These are phyloP conservation scores for Dryas octopetala DNA, from an alignment of 306 rosid species.

Conservation along the genomic window DNA sequence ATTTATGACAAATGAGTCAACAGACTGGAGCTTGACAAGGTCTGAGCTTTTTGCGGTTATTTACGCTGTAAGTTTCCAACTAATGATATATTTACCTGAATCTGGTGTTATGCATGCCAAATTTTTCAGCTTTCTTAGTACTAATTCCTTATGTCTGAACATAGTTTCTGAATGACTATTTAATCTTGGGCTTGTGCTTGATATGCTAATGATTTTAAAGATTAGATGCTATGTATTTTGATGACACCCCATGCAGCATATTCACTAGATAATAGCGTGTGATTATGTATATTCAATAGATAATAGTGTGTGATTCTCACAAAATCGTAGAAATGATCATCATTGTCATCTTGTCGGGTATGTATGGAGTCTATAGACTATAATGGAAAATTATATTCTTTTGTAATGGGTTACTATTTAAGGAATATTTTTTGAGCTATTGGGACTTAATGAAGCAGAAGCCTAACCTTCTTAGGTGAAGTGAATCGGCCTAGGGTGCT, in stretches of 20 bases:
- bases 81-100: not conserved
- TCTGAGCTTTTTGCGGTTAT: conserved; percentile 79
- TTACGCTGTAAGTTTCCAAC: conserved; percentile 65
- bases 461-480: not conserved
- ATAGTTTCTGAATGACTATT: not conserved
- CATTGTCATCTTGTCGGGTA: not conserved
- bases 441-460: not conserved
- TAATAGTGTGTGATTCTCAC: not conserved
- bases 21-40: conserved; percentile 66
- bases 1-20: conserved; percentile 53
- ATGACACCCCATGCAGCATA: not conserved
- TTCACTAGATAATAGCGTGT: not conserved
- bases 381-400: no score
- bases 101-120: not conserved
- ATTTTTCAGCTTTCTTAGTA: conserved; percentile 11
- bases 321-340: not conserved
- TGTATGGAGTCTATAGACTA: not conserved
- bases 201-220: not conserved
- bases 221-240: not conserved
- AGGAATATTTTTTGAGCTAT: not conserved
- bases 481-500: not conserved
- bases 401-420: no score
- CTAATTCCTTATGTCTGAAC: not conserved
- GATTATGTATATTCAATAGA: no score
- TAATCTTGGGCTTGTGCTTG: not conserved